A percentile compares a stretch with the other conserved stretches of the same genome.
Evolutionary conservation across 305 asterid genomes (phyloP).

Genomic region (Solanum aculeatissimum): DNA sequence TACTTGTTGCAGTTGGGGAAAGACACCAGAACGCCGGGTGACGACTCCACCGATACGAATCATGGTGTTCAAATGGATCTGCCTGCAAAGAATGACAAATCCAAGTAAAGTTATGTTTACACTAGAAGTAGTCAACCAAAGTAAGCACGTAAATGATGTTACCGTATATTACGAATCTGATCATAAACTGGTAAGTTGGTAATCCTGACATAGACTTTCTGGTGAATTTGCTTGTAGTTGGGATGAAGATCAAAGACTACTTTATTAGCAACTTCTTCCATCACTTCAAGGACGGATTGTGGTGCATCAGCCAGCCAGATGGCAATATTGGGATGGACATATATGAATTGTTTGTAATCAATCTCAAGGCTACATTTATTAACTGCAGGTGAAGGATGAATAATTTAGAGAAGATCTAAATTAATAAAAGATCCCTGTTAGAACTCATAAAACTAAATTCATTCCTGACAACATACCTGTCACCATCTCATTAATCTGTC

Average conservation of each 20-base stretch:
- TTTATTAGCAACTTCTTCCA: slow-evolving; percentile 96
- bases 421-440: neutral
- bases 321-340: slow-evolving; percentile 86
- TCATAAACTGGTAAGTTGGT: slow-evolving; percentile 90
- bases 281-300: slow-evolving; percentile 92
- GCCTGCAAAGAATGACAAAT: slow-evolving; percentile 41
- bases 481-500: slow-evolving; percentile 97
- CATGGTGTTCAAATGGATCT: slow-evolving; percentile 94
- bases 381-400: slow-evolving; percentile 36
- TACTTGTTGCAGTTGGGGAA: slow-evolving; percentile 94
- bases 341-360: slow-evolving; percentile 80
- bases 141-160: neutral
- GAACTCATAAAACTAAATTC: neutral
- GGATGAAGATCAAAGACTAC: slow-evolving; percentile 77
- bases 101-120: neutral
- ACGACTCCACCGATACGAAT: slow-evolving; percentile 98
- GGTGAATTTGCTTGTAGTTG: slow-evolving; percentile 82
- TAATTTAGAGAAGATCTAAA: slow-evolving; percentile 1
- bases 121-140: neutral
- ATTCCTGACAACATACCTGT: slow-evolving; percentile 29
- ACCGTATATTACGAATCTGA: slow-evolving; percentile 96
- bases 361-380: slow-evolving; percentile 92
- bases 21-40: slow-evolving; percentile 93
- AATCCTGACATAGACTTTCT: slow-evolving; percentile 75
- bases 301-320: slow-evolving; percentile 99